phyloP scores from a whole-genome alignment of 2,329 filamentous ascomycete genomes.

The Colletotrichum limetticola region DNA sequence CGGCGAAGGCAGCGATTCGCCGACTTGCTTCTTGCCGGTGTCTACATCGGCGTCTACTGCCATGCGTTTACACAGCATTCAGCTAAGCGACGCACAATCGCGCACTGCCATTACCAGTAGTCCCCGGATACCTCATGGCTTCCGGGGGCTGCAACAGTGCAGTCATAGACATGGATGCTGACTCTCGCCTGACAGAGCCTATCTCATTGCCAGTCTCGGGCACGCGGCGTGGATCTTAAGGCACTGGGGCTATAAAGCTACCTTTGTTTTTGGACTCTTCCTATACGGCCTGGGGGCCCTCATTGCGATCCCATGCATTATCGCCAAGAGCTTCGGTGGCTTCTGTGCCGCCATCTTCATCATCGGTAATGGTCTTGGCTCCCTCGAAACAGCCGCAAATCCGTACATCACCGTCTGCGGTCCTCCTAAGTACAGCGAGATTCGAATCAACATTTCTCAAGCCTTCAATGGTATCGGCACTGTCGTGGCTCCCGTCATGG shows the following conservation, averaged over 20 bases:
- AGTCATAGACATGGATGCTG: background rate
- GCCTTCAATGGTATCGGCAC: constrained; percentile 65
- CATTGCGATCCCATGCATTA: constrained; percentile 56
- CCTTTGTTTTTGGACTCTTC: constrained; percentile 64
- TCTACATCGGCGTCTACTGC: background rate
- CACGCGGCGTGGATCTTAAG: constrained; percentile 53
- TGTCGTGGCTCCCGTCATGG: constrained; percentile 75
- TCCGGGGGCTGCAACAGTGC: too few species aligned
- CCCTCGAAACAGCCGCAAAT: constrained; percentile 82
- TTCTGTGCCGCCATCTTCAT: constrained; percentile 81
- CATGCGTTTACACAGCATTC: background rate
- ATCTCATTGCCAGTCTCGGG: constrained; percentile 53
- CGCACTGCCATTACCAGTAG: background rate
- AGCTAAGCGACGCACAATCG: too few species aligned
- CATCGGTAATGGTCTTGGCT: constrained; percentile 77
- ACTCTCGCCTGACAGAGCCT: constrained; percentile 39
- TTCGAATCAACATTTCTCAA: constrained; percentile 64
- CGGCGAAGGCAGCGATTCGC: background rate
- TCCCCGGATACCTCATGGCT: background rate
- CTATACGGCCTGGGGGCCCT: constrained; percentile 74
- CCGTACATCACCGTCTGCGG: constrained; percentile 67
- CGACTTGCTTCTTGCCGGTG: too few species aligned
- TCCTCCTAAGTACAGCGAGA: constrained; percentile 62
- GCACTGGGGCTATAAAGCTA: constrained; percentile 55
- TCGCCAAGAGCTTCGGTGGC: constrained; percentile 69